These are phyloP conservation scores for Microdochium bolleyi DNA, from an alignment of 2,329 filamentous ascomycete species.

Conservation along the genomic window DNA sequence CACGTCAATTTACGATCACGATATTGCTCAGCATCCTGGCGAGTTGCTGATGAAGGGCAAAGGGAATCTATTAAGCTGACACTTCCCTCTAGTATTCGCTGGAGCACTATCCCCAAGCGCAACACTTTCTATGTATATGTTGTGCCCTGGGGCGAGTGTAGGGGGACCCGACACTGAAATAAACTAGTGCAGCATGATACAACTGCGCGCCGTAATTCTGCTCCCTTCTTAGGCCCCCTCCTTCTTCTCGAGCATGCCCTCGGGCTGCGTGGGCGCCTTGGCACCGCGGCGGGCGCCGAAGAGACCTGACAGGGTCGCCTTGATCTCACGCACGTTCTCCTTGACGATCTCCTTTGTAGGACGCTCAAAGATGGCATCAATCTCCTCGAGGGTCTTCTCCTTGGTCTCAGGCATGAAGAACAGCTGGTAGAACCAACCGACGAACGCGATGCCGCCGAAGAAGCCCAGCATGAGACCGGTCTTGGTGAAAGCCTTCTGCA, in stretches of 20 bases:
- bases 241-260: background rate
- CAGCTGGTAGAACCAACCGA: constrained; percentile 66
- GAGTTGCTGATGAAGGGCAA: too few species aligned
- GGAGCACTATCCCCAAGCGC: too few species aligned
- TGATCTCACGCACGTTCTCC: constrained; percentile 44
- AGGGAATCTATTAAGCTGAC: too few species aligned
- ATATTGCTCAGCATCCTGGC: too few species aligned
- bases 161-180: too few species aligned
- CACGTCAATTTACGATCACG: too few species aligned
- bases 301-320: background rate
- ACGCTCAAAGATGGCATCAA: constrained; percentile 57
- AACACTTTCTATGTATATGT: too few species aligned
- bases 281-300: background rate
- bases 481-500: constrained; percentile 59
- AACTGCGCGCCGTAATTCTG: background rate
- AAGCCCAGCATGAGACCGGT: constrained; percentile 63
- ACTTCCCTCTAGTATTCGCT: too few species aligned
- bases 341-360: constrained; percentile 55
- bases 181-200: background rate
- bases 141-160: too few species aligned
- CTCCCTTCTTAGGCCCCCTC: background rate
- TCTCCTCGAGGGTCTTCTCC: constrained; percentile 61
- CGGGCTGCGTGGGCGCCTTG: background rate
- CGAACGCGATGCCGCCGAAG: constrained; percentile 63
- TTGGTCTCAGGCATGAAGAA: constrained; percentile 73